phyloP scores from a whole-genome alignment of 2,329 filamentous ascomycete genomes.

The Dactylellina sp. region DNA sequence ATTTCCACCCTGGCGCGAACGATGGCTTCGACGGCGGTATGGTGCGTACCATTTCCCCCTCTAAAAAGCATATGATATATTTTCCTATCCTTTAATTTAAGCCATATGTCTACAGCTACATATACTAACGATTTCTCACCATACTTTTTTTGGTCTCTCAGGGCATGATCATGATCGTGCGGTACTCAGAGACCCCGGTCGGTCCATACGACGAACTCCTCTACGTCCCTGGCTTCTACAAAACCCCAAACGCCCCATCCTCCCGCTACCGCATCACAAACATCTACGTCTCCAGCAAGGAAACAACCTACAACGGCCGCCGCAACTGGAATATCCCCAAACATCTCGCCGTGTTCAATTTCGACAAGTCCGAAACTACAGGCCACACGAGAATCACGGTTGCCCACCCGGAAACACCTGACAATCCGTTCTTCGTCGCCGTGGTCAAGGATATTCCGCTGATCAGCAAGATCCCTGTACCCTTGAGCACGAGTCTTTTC shows the following conservation, averaged over 20 bases:
- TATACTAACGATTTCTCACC: too few relatives aligned
- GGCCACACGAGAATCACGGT: constrained; percentile 42
- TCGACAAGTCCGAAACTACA: constrained; percentile 57
- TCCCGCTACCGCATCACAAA: constrained; percentile 67
- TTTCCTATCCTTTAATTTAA: constrained; percentile 40
- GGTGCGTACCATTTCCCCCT: constrained; percentile 6
- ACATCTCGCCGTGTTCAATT: constrained; percentile 69
- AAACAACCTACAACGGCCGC: constrained; percentile 69
- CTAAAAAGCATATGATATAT: not conserved
- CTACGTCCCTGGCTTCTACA: constrained; percentile 67
- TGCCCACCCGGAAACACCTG: constrained; percentile 42
- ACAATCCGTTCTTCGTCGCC: constrained; percentile 41
- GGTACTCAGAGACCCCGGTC: constrained; percentile 68
- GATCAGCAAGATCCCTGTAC: constrained; percentile 30
- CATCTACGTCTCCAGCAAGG: constrained; percentile 69
- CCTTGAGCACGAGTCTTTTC: constrained; percentile 36
- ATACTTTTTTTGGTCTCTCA: constrained; percentile 69
- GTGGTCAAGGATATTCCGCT: constrained; percentile 48
- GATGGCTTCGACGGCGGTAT: constrained; percentile 33
- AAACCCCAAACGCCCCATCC: constrained; percentile 63
- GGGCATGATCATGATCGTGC: constrained; percentile 68
- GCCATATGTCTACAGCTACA: constrained; percentile 58
- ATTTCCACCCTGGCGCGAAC: constrained; percentile 37
- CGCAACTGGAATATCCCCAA: constrained; percentile 71
- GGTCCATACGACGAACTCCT: constrained; percentile 70